Base-by-base conservation (phyloP, 305 asterid genomes). In the Solanum hybrid region DNA sequence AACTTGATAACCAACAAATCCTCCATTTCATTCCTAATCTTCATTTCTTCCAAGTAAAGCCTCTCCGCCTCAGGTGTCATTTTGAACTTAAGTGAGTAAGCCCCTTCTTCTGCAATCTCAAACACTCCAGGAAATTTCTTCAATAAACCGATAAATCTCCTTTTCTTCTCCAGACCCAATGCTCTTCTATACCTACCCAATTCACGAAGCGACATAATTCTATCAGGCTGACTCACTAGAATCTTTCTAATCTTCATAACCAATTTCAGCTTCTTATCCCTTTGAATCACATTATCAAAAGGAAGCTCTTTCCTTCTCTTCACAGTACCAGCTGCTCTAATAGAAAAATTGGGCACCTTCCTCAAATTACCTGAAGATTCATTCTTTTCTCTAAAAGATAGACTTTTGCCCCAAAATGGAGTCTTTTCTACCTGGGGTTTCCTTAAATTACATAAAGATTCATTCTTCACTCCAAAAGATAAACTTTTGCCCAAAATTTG, bases 41-140 rank as follows among this genome's bases (percentile, higher is more conserved):
- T 94, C 96, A 96, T 90, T 92, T 97, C 99, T 94, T 97, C 98
- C 22, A 95, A 95, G 90, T 97, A 96, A 86, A 97, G 99, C 91
- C 95, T 94, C 90, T 97, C 99, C 1, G 99, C 99, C 92, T 96
- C 98, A 0, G 99, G 96, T 17, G 99, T 94, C 82, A 97, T 88
- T 91, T 88, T 97, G 92, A 97, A 97, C 89, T 88, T 90, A 89
- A 97, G 95, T 1, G 96, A 95, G 91, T 96, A 97, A 87, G 85
- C 99, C 86, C 99, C 99, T 94, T 97, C 98, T 91, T 97, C 99
- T 89, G 96, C 95, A 89, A 97, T 93, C 93, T 97, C 98, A 90
- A 97, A 97, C 88, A 97, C 98, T 6, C 98, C 96, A 1, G 99
- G 99, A 89, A 97, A 97, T 88, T 92, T 97, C 92, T 91, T 96